Evolutionary conservation across 2,329 filamentous ascomycete species (phyloP).

Genomic region (Aspergillus pseudotamarii): DNA sequence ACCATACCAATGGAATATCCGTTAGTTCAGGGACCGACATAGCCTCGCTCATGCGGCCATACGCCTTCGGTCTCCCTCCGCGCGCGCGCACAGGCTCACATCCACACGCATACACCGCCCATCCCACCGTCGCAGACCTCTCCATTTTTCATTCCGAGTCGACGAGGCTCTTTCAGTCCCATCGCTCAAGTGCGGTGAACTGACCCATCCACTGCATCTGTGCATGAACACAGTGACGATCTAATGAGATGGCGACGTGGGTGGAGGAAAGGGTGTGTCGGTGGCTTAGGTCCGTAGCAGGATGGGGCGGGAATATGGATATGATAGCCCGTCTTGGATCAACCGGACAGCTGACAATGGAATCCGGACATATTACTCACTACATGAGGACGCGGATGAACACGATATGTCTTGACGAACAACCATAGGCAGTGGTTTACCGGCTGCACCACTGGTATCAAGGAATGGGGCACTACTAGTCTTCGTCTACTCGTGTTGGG

Average conservation of each 20-base stretch:
- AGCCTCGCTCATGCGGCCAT: not conserved
- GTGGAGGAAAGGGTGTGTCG: no score
- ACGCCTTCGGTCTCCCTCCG: not conserved
- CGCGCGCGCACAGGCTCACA: not conserved
- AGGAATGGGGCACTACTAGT: no score
- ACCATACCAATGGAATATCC: not conserved
- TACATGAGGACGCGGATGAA: no score
- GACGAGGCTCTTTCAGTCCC: not conserved
- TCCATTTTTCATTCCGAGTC: not conserved
- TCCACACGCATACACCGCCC: no score
- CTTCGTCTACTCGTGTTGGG: not conserved
- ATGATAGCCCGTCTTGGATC: no score
- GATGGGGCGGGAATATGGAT: no score
- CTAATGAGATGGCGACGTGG: not conserved
- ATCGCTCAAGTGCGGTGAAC: not conserved
- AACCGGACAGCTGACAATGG: no score
- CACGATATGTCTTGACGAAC: no score
- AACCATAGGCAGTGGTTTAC: not conserved
- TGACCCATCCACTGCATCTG: no score
- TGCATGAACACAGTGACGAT: not conserved
- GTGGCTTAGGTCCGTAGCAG: no score
- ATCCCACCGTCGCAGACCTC: no score
- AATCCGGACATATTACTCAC: no score
- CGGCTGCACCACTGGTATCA: not conserved
- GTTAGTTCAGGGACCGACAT: not conserved